Conservation (phyloP, 495 filamentous ascomycete species). For the Parachaetomium inaequale region DNA sequence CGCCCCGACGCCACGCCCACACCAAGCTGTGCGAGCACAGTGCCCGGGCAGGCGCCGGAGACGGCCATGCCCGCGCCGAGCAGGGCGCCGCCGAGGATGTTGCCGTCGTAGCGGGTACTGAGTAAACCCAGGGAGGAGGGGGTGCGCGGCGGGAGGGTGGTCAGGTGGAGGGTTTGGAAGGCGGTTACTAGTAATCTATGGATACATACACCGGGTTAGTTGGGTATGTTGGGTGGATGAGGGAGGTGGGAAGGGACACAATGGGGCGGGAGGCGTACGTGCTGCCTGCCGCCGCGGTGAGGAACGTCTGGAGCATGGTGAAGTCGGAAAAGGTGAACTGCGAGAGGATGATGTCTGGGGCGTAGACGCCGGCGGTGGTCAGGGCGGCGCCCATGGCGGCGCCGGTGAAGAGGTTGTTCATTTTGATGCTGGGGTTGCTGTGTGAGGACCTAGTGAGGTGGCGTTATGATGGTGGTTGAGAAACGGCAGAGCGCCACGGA, state of each 20-base stretch:
- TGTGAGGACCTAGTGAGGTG: neutral
- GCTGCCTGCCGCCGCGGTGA: constrained; percentile 51
- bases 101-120: constrained; percentile 48
- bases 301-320: constrained; percentile 57
- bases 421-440: constrained; percentile 6
- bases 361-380: constrained; percentile 50
- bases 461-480: neutral
- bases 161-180: constrained; percentile 31
- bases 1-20: constrained; percentile 44
- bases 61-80: constrained; percentile 54
- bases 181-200: constrained; percentile 33
- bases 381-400: constrained; percentile 54
- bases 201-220: neutral
- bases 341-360: constrained; percentile 48
- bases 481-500: neutral
- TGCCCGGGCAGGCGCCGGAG: constrained; percentile 56
- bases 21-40: constrained; percentile 52
- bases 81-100: constrained; percentile 53
- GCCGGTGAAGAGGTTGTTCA: constrained; percentile 41
- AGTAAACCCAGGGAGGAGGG: constrained; percentile 38
- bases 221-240: neutral
- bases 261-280: constrained; percentile 42
- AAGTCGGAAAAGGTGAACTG: constrained; percentile 54
- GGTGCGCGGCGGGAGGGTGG: constrained; percentile 33
- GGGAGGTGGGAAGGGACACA: neutral